Percentiles rank a stretch among this genome's conserved stretches.
phyloP scores from a whole-genome alignment of 2,329 filamentous ascomycete genomes.

The Pseudogymnoascus sp. region DNA sequence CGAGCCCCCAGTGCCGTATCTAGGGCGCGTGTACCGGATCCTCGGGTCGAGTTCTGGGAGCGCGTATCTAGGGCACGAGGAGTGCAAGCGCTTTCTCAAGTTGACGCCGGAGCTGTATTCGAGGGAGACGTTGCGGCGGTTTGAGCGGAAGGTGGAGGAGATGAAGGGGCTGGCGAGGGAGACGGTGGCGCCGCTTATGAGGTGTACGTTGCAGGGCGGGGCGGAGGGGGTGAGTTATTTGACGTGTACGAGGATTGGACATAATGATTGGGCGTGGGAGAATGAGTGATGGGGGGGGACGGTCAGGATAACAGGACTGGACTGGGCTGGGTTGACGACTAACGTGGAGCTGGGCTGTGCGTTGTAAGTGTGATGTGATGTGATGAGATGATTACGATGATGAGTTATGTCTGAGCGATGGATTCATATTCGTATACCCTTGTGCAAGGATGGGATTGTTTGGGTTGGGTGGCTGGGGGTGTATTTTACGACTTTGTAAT shows the following conservation, averaged over 20 bases:
- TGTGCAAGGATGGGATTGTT: neutral
- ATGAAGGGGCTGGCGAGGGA: constrained; percentile 78
- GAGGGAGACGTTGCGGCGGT: constrained; percentile 75
- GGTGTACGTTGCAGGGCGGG: constrained; percentile 72
- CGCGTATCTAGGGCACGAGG: constrained; percentile 72
- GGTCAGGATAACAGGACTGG: neutral
- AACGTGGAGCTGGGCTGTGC: neutral
- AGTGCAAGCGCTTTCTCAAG: constrained; percentile 86
- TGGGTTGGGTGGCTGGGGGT: neutral
- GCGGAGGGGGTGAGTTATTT: constrained; percentile 50
- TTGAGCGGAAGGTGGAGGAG: constrained; percentile 83
- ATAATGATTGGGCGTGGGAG: constrained; percentile 55
- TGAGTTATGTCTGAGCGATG: constrained; percentile 4
- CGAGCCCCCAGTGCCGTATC: constrained; percentile 45
- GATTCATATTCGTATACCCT: constrained; percentile 4
- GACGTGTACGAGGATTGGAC: constrained; percentile 57
- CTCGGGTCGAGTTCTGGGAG: constrained; percentile 57
- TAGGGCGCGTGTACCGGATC: constrained; percentile 70
- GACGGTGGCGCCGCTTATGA: constrained; percentile 76
- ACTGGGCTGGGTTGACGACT: neutral
- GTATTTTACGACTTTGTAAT: constrained; percentile 6
- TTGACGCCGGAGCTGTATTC: constrained; percentile 75
- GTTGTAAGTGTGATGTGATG: neutral
- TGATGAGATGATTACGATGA: constrained; percentile 6
- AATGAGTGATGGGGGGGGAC: neutral